Evolutionary conservation across 257 asterid species (phyloP).

Genomic region (Solanum medicagineum): DNA sequence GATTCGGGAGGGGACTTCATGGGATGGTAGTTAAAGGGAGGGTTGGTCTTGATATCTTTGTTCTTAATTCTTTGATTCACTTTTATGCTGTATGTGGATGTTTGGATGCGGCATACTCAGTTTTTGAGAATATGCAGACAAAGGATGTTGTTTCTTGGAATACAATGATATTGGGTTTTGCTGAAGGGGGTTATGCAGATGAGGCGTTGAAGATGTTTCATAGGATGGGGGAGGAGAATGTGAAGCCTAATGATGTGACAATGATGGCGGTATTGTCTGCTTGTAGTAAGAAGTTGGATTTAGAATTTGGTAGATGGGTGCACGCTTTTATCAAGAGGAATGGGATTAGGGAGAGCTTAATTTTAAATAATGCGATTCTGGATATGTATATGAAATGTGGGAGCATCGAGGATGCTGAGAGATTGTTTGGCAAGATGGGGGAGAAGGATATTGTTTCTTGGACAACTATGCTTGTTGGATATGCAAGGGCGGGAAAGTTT

Average conservation of each 20-base stretch:
- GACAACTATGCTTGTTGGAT: conserved; percentile 71
- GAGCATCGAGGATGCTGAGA: conserved; percentile 38
- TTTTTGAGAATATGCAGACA: conserved; percentile 36
- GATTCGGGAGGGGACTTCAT: conserved; percentile 53
- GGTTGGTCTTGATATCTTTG: conserved; percentile 39
- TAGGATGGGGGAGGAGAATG: conserved; percentile 40
- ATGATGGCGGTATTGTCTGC: conserved; percentile 58
- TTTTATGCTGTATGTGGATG: conserved; percentile 54
- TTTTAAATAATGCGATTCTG: conserved; percentile 50
- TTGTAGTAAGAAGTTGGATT: conserved; percentile 45
- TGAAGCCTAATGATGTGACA: conserved; percentile 55
- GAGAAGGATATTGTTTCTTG: conserved; percentile 54
- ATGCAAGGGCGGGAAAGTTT: conserved; percentile 50
- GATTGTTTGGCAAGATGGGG: conserved; percentile 37
- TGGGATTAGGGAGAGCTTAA: conserved; percentile 31
- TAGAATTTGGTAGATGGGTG: conserved; percentile 45
- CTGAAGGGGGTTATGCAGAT: conserved; percentile 29
- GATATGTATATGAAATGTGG: conserved; percentile 80
- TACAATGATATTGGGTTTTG: conserved; percentile 61
- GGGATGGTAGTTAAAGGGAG: conserved; percentile 64
- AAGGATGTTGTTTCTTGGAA: conserved; percentile 84
- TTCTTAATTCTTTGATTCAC: conserved; percentile 48
- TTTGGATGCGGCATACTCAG: conserved; percentile 38
- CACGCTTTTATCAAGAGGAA: conserved; percentile 40
- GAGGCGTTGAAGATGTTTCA: conserved; percentile 42